These are phyloP conservation scores for Fusarium albidum DNA, from an alignment of 2,329 filamentous ascomycete genomes.

Conservation along the genomic window DNA sequence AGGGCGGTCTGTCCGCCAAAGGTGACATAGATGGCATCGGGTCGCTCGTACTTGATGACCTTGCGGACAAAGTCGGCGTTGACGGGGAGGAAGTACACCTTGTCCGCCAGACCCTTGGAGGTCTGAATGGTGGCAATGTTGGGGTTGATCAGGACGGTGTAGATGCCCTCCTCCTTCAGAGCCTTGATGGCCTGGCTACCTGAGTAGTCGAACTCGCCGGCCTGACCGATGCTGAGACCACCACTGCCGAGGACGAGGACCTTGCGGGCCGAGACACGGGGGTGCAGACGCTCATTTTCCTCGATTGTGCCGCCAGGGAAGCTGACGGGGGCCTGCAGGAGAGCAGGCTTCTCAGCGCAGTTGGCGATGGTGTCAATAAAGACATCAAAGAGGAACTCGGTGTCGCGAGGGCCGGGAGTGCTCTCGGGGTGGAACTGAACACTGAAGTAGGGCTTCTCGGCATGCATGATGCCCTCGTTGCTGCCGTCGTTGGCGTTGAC, in stretches of 20 bases:
- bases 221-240: slow-evolving; percentile 96
- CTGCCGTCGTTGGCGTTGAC: slow-evolving; percentile 98
- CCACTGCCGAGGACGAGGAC: slow-evolving; percentile 93
- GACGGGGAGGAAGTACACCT: slow-evolving; percentile 98
- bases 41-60: slow-evolving; percentile 92
- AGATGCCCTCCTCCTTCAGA: slow-evolving; percentile 96
- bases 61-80: slow-evolving; percentile 97
- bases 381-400: slow-evolving; percentile 95
- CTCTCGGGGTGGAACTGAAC: slow-evolving; percentile 99
- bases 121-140: slow-evolving; percentile 99
- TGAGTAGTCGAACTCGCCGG: slow-evolving; percentile 98
- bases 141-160: slow-evolving; percentile 97
- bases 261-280: slow-evolving; percentile 88
- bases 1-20: slow-evolving; percentile 98
- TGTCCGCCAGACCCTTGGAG: slow-evolving; percentile 95
- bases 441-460: slow-evolving; percentile 89
- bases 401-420: slow-evolving; percentile 93
- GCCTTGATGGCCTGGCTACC: slow-evolving; percentile 99
- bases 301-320: slow-evolving; percentile 87
- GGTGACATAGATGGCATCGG: slow-evolving; percentile 96
- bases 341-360: slow-evolving; percentile 71
- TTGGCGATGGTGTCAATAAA: slow-evolving; percentile 87
- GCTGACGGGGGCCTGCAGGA: slow-evolving; percentile 76
- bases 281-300: slow-evolving; percentile 80
- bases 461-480: slow-evolving; percentile 96